Conservation (phyloP, 148 eudicot species). For the Rhododendron vialii region DNA sequence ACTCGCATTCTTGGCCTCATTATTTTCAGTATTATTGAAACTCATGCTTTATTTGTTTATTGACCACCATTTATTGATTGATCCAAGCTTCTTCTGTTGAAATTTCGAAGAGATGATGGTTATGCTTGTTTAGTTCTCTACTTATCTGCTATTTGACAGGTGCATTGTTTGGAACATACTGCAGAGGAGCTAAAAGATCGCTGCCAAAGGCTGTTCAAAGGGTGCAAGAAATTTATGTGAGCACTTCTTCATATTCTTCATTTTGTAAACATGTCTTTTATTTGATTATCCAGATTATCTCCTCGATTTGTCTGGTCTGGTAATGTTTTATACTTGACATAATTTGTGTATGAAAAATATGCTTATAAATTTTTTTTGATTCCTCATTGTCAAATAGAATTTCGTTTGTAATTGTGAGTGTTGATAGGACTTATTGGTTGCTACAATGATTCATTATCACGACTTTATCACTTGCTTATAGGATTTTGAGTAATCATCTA, state of each 20-base stretch:
- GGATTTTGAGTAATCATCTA: background rate
- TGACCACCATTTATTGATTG: background rate
- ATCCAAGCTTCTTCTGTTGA: conserved; percentile 4
- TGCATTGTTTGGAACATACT: conserved; percentile 55
- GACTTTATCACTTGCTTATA: background rate
- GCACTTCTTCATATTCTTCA: conserved; percentile 16
- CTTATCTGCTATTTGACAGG: conserved; percentile 16
- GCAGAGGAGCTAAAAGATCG: conserved; percentile 81
- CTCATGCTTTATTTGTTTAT: background rate
- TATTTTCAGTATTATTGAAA: background rate
- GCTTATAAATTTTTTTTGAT: background rate
- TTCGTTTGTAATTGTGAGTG: background rate
- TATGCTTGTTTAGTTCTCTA: background rate
- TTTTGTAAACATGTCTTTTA: background rate
- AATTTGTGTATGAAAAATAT: background rate
- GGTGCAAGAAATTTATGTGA: conserved; percentile 73
- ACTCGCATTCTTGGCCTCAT: background rate
- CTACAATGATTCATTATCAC: background rate
- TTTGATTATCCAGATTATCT: background rate
- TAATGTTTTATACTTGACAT: background rate
- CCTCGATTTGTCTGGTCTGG: background rate
- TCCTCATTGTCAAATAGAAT: background rate
- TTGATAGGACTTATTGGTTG: background rate
- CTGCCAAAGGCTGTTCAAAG: conserved; percentile 73
- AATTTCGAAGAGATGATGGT: background rate